phyloP scores from a whole-genome alignment of 192 early-diverging fungal genomes.

The Backusella liffmaniae region DNA sequence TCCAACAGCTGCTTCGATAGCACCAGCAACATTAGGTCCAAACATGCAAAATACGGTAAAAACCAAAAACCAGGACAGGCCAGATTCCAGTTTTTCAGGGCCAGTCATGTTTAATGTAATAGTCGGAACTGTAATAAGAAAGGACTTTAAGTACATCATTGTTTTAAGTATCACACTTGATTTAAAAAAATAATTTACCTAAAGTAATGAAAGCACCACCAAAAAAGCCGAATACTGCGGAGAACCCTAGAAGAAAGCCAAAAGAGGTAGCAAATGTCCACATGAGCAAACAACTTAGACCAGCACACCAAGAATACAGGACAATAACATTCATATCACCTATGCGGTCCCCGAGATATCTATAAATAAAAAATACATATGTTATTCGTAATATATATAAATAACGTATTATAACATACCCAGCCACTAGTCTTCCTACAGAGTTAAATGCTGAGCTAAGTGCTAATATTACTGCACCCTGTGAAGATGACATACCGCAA shows the following conservation, averaged over 20 bases:
- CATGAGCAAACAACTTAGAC: constrained; percentile 17
- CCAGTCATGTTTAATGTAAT: constrained; percentile 16
- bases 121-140: constrained; percentile 10
- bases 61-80: constrained; percentile 12
- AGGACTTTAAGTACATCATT: background rate
- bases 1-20: background rate
- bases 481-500: constrained; percentile 18
- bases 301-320: constrained; percentile 25
- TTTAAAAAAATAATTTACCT: background rate
- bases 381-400: background rate
- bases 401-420: constrained; percentile 12
- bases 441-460: constrained; percentile 23
- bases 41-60: constrained; percentile 13
- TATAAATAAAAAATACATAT: background rate
- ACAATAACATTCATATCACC: constrained; percentile 35
- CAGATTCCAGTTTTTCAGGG: constrained; percentile 9
- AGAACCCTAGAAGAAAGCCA: constrained; percentile 24
- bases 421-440: constrained; percentile 24
- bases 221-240: constrained; percentile 21
- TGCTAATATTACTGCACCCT: constrained; percentile 30
- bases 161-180: background rate
- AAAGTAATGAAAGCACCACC: constrained; percentile 23
- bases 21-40: constrained; percentile 18
- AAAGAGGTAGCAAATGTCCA: constrained; percentile 35
- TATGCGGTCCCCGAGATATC: constrained; percentile 23